These are phyloP conservation scores for Rhizophora apiculata DNA, from an alignment of 345 rosid genomes.

Conservation along the genomic window DNA sequence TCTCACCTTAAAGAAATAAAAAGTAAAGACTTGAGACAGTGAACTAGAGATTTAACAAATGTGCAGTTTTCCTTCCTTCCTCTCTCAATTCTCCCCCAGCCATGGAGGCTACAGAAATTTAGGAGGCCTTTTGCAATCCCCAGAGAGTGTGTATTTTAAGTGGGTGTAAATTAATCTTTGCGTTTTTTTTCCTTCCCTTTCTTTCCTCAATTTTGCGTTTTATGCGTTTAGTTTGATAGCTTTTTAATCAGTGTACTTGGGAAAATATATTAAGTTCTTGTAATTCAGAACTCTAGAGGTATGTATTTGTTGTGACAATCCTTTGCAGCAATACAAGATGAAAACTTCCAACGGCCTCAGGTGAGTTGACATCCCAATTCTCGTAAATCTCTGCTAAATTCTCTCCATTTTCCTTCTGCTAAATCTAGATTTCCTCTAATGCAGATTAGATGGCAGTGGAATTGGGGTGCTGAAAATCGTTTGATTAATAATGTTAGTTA, in stretches of 20 bases:
- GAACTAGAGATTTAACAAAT: not conserved
- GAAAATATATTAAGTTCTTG: not conserved
- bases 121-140: slow-evolving; percentile 25
- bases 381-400: no score
- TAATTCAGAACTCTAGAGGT: not conserved
- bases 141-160: not conserved
- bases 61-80: not conserved
- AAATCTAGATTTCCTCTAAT: not conserved
- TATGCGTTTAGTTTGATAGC: not conserved
- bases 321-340: slow-evolving; percentile 3
- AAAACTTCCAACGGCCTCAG: slow-evolving; percentile 5
- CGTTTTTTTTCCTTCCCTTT: not conserved
- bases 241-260: not conserved
- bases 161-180: not conserved
- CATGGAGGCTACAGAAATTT: slow-evolving; percentile 49
- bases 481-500: slow-evolving; percentile 9
- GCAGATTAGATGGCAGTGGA: not conserved
- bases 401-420: not conserved
- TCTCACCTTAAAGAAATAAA: slow-evolving; percentile 13
- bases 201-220: not conserved
- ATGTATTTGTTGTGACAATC: not conserved
- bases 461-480: not conserved
- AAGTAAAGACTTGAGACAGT: not conserved
- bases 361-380: slow-evolving; percentile 18
- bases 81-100: not conserved